Percentiles rank a stretch among this genome's conserved stretches.
Evolutionary conservation across 2,329 filamentous ascomycete species (phyloP).

Genomic region (Plenodomus lindquistii): DNA sequence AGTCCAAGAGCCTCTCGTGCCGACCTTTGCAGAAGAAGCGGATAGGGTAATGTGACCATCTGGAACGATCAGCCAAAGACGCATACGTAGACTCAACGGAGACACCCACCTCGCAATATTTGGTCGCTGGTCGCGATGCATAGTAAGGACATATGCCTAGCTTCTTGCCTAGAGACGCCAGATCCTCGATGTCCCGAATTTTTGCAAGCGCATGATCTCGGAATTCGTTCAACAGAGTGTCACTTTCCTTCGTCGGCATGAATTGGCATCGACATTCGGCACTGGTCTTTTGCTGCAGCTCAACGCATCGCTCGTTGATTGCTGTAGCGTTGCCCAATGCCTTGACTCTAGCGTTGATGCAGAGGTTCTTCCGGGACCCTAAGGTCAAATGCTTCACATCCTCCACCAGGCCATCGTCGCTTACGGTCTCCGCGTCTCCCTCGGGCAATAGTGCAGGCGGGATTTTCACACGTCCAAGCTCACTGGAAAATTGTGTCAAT

Average conservation of each 20-base stretch:
- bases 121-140: conserved; percentile 83
- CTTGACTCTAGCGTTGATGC: conserved; percentile 84
- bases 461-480: conserved; percentile 76
- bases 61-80: conserved; percentile 34
- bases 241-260: conserved; percentile 76
- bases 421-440: conserved; percentile 6
- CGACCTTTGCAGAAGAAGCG: conserved; percentile 81
- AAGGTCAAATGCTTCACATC: conserved; percentile 79
- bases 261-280: conserved; percentile 73
- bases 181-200: conserved; percentile 90
- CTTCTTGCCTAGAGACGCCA: conserved; percentile 75
- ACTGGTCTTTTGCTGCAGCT: conserved; percentile 74
- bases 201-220: conserved; percentile 82
- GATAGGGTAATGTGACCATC: conserved; percentile 91
- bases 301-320: conserved; percentile 91
- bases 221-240: conserved; percentile 75
- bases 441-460: conserved; percentile 65
- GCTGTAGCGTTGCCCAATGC: conserved; percentile 71
- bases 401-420: conserved; percentile 52
- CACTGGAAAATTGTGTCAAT: conserved; percentile 82
- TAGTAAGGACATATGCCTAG: conserved; percentile 93
- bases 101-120: conserved; percentile 67
- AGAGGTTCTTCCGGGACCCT: conserved; percentile 83
- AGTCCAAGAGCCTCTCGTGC: conserved; percentile 87
- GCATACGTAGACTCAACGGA: not conserved